These are phyloP conservation scores for Ophiocordyceps polyrhachis-furcata DNA, from an alignment of 2,329 filamentous ascomycete species.

Conservation along the genomic window DNA sequence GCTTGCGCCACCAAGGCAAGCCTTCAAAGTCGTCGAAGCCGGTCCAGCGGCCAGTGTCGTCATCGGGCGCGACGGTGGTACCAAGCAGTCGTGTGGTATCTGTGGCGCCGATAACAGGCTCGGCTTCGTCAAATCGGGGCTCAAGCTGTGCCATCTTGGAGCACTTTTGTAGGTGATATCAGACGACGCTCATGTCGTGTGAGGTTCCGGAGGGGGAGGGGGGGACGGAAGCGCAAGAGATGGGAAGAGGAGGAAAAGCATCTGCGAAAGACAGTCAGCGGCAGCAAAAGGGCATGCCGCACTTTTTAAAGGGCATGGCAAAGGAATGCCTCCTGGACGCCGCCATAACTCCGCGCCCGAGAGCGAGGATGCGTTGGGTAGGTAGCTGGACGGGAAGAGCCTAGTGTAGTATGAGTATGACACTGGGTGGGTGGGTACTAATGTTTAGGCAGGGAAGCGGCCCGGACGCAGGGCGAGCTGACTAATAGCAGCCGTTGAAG, in stretches of 20 bases:
- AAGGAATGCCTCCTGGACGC: background rate
- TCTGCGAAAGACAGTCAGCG: background rate
- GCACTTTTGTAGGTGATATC: background rate
- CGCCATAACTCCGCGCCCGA: background rate
- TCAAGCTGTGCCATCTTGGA: background rate
- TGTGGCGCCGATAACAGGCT: background rate
- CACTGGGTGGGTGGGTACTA: background rate
- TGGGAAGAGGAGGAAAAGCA: background rate
- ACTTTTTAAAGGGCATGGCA: background rate
- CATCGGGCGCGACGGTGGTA: background rate
- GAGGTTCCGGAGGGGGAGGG: no score
- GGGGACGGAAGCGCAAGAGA: background rate
- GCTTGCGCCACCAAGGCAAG: conserved; percentile 42
- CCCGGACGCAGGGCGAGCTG: background rate
- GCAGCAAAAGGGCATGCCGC: background rate
- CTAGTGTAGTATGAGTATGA: background rate
- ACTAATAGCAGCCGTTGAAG: background rate
- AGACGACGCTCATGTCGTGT: background rate
- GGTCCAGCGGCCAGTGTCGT: conserved; percentile 19
- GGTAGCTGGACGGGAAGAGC: background rate
- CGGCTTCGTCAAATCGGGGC: background rate
- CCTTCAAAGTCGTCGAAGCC: conserved; percentile 38
- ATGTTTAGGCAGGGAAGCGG: background rate
- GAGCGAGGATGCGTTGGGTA: background rate
- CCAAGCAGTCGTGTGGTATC: conserved; percentile 3